Conservation (phyloP, 345 rosid genomes). For the Dimocarpus longan region DNA sequence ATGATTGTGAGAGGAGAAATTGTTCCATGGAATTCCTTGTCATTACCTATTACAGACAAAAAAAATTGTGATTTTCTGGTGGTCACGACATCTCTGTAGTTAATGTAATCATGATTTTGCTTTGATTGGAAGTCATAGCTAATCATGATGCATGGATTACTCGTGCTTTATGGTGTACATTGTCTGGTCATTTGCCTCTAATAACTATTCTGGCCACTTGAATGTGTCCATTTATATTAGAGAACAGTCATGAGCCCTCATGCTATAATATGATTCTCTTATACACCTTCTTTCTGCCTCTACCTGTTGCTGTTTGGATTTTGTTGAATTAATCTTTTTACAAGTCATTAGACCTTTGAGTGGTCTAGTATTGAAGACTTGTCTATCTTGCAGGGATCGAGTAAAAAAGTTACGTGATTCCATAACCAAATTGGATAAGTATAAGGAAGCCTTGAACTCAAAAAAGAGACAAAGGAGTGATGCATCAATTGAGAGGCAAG, state of each 20-base stretch:
- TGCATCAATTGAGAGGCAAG: slow-evolving; percentile 58
- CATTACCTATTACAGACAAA: not conserved
- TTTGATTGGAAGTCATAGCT: not conserved
- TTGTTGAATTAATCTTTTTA: not conserved
- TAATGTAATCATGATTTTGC: not conserved
- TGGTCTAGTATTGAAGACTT: slow-evolving; percentile 25
- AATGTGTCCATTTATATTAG: not conserved
- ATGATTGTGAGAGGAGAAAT: not conserved
- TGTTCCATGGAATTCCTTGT: not conserved
- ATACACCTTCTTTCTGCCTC: slow-evolving; percentile 2
- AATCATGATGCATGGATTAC: not conserved
- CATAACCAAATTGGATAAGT: slow-evolving; percentile 70
- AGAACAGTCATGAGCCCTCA: not conserved
- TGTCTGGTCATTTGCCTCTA: not conserved
- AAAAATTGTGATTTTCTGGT: not conserved
- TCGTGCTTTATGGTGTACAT: slow-evolving; percentile 16
- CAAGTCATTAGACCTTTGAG: not conserved
- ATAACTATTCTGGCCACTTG: not conserved
- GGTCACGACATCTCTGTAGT: not conserved
- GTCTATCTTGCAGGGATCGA: slow-evolving; percentile 62
- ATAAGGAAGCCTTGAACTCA: slow-evolving; percentile 60
- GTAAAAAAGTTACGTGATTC: slow-evolving; percentile 64
- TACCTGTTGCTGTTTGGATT: slow-evolving; percentile 1
- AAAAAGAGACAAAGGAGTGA: slow-evolving; percentile 81
- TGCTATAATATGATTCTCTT: not conserved